phyloP scores from a whole-genome alignment of 345 rosid genomes.

The Raphanus raphanistrum region DNA sequence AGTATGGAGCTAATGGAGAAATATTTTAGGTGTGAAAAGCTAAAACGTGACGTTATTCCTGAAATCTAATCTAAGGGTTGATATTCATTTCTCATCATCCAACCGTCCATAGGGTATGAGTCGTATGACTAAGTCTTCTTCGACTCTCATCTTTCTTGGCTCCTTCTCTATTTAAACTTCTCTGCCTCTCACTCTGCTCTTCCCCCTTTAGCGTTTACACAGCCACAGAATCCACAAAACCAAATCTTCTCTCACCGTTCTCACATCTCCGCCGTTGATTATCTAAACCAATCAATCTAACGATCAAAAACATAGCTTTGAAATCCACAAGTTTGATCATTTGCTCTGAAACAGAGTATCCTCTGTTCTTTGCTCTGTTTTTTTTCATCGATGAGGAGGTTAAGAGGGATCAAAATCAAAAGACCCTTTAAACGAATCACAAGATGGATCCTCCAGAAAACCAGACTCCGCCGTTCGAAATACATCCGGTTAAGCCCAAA shows the following conservation, averaged over 20 bases:
- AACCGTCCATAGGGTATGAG: conserved; percentile 20
- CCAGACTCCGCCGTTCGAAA: conserved; percentile 12
- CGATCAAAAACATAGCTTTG: conserved; percentile 10
- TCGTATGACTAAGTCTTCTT: conserved; percentile 20
- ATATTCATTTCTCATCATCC: conserved; percentile 12
- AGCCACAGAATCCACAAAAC: conserved; percentile 25
- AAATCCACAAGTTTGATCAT: background rate
- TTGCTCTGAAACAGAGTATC: conserved; percentile 6
- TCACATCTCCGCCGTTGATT: background rate
- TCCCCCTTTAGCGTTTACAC: conserved; percentile 26
- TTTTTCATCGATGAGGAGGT: conserved; percentile 20
- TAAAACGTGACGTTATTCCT: background rate
- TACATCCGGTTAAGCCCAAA: conserved; percentile 26
- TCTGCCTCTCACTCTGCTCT: conserved; percentile 20
- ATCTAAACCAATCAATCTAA: background rate
- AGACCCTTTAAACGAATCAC: conserved; percentile 53
- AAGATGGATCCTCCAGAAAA: conserved; percentile 47
- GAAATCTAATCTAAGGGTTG: conserved; percentile 27
- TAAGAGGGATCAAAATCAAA: conserved; percentile 59
- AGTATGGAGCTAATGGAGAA: background rate
- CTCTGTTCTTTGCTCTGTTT: background rate
- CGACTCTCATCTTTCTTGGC: conserved; percentile 1
- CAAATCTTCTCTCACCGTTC: background rate
- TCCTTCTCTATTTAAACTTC: conserved; percentile 33
- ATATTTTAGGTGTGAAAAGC: conserved; percentile 19